Base-by-base conservation (phyloP, 106 monocot species). In the Cymbidium sinense region DNA sequence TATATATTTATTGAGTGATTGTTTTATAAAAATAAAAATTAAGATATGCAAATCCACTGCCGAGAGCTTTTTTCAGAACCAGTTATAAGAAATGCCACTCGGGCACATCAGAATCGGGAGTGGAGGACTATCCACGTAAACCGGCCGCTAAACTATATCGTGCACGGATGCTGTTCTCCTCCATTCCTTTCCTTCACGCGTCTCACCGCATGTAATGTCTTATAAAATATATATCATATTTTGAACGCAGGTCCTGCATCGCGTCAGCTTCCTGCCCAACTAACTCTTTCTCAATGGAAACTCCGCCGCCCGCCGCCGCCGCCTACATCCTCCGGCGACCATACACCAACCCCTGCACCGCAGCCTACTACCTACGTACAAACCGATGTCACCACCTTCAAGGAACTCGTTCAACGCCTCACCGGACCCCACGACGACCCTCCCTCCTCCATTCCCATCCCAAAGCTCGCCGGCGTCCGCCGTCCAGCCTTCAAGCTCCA, bases 401-500 rank as follows among this genome's bases (percentile, higher is more conserved):
- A 80, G 43, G 80, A 74, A 55, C 73, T 80, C 6, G 80, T 80
- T 10, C 80, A 80, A 8, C 33, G 71, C 39, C 80, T 80, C 29
- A 80, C 80, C 27, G 80, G 81, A 31, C 81, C 81, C 5, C 64
- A 67, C 36, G 76, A 81, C 18, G 43, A 52, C 10, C 23, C 41
- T 17, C 3, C 54, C 74, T 13, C 73, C 33, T 6, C 62, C 44
- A 8, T 29, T 18, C 19, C 62, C 79, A 19, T n/a, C 73, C 31
- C 41, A 19, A 71, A 52, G 37, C 0, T 13, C n/a, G 10, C 77
- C 31, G 77, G 76, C 5, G 31, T 77, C 6, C 76, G 50, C 30
- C 64, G 77, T 31, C 80, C 87, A 1, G 8, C 79, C 27, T 76
- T 82, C 70, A 84, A 76, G 65, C 87, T 82, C 31, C 76, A 85